Conservation (phyloP, 1,284 basidiomycete genomes). For the Meira nashicola region DNA sequence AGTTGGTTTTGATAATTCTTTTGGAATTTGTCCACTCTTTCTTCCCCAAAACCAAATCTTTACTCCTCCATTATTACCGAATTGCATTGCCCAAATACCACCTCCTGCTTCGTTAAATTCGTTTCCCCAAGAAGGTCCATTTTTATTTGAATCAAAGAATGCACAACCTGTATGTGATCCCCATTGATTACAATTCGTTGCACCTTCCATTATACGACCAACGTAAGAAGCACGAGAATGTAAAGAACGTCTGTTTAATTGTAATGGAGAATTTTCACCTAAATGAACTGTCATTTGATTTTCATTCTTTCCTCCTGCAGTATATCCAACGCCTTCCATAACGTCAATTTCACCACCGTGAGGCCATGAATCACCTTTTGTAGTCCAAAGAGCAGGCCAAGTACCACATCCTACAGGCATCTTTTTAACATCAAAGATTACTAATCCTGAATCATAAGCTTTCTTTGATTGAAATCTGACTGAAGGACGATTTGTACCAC, state of each 20-base stretch:
- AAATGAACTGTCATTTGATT: constrained; percentile 13
- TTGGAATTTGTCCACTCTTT: background rate
- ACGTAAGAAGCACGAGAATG: background rate
- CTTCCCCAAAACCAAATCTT: constrained; percentile 15
- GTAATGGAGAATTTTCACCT: constrained; percentile 2
- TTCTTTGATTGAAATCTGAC: constrained; percentile 37
- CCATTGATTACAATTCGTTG: constrained; percentile 5
- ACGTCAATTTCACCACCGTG: constrained; percentile 17
- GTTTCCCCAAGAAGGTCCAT: constrained; percentile 6
- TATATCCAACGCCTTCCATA: constrained; percentile 15
- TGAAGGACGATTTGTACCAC: constrained; percentile 14
- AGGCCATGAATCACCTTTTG: constrained; percentile 11
- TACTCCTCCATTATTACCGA: constrained; percentile 10
- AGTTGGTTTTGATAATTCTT: constrained; percentile 2
- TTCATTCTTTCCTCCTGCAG: constrained; percentile 1
- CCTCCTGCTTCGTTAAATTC: constrained; percentile 11
- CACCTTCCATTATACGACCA: constrained; percentile 2
- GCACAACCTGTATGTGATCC: constrained; percentile 8
- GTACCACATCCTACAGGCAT: constrained; percentile 41
- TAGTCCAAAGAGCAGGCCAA: constrained; percentile 50
- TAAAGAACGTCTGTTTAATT: background rate
- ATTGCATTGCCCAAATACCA: constrained; percentile 16
- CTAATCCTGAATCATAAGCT: constrained; percentile 33
- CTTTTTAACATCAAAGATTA: constrained; percentile 36
- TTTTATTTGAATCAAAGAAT: constrained; percentile 7